Evolutionary conservation across 1,284 basidiomycete species (phyloP), one percentile per base, ranked within the genome.

Genomic region (Cryptococcus hybrid): DNA sequence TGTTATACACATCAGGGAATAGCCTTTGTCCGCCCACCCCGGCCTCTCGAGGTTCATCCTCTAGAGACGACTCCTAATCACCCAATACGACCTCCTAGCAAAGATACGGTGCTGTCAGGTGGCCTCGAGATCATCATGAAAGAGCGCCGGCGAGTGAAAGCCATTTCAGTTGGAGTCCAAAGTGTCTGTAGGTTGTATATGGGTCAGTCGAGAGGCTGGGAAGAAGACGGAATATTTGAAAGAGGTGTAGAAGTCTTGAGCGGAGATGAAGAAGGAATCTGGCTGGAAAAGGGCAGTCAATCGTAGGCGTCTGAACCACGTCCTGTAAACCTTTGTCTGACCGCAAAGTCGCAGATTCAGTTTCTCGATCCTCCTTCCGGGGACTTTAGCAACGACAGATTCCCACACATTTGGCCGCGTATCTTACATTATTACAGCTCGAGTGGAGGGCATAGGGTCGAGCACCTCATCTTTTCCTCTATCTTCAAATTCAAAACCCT

Each of bases 161-260:
- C 69, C 1, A 76, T 78, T 54, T 63, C 65, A 7, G 71, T 78
- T 2, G 71, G 70, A n/a, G 65, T 76, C 39, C 71, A 75, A 58
- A 64, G 65, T 37, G 71, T 74, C 6, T 67, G 65, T 39, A 60
- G 59, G 30, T 30, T 76, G 43, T 57, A 71, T 48, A 70, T 76
- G 68, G 69, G 70, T 3, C 42, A 35, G 2, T 9, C 48, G 11
- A 56, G 74, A 15, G 68, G 66, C 1, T 76, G 74, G 74, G 74
- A 76, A 51, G 73, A 75, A 30, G 74, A 76, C 51, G 74, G 73
- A 18, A 66, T 76, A 18, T 75, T 76, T 59, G 74, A 74, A 52
- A 54, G 71, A 35, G 73, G 70, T 9, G 70, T 76, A 1, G 71
- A 74, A 57, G 59, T 76, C 7, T 51, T 69, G 7, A 55, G 61